Base-by-base conservation (phyloP, 2,329 filamentous ascomycete species). In the Colletotrichum tropicicola region DNA sequence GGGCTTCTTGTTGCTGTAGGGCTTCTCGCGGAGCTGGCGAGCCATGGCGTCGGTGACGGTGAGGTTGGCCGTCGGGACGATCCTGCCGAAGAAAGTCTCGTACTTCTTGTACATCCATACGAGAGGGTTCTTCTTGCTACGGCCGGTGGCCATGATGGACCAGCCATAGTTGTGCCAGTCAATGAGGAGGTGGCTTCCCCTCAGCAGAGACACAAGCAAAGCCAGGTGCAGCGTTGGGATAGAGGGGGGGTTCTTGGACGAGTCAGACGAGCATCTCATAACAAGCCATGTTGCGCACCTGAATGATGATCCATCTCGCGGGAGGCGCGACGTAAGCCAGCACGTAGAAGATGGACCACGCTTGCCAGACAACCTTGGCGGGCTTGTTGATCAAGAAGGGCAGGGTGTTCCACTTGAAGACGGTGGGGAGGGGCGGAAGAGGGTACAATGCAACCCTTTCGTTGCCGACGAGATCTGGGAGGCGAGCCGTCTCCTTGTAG, bases 101-200 rank as follows among this genome's bases (percentile, higher is more conserved):
- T 98, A 98, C 73, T 84, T 84, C 68, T 89, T 89, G 23, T 95
- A 92, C 8, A 97, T 74, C 27, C 80, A 84, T 8, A 98, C 93
- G n/a, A 98, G 85, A 0, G 91, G 91, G 73, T 97, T 92, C 6
- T 74, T 77, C 2, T 79, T 68, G 41, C 87, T 84, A 23, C 82
- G 79, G 51, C 85, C 87, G 49, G 86, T 83, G 5, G 86, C 92
- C 4, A 99, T 87, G 71, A 99, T 97, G 8, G 93, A 95, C 84
- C 95, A 97, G 70, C 95, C 96, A 78, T 98, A 98, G 79, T 99
- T 99, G 82, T 99, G 96, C 96, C 96, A 99, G 81, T 99, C 96
- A 59, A 98, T 92, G 66, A 98, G 85, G 4, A 99, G 85, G 60
- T 88, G 87, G 39, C 92, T 97, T 70, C 92, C 91, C 52, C 96